Conservation (phyloP, 768 basidiomycete species). For the Trametopsis cervina region DNA sequence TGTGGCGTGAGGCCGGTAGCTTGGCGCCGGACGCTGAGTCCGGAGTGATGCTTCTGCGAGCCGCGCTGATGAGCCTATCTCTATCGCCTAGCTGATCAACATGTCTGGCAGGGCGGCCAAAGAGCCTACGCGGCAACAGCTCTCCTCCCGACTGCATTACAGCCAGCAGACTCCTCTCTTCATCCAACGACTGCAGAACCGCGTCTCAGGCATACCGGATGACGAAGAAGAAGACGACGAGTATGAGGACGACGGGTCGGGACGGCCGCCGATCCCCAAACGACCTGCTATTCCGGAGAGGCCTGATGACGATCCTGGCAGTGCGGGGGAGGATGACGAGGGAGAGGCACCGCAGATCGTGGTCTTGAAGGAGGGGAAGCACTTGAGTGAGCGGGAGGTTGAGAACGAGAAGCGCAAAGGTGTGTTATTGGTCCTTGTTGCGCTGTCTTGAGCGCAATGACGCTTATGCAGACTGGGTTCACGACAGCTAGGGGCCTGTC, state of each 20-base stretch:
- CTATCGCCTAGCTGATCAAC: conserved; percentile 60
- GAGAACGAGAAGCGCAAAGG: conserved; percentile 74
- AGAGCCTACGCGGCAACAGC: conserved; percentile 65
- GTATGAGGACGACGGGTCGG: conserved; percentile 61
- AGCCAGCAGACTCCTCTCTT: conserved; percentile 55
- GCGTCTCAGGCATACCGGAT: conserved; percentile 45
- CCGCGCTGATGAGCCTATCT: conserved; percentile 34
- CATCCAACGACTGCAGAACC: conserved; percentile 58
- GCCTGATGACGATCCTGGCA: conserved; percentile 62
- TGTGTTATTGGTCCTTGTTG: conserved; percentile 24
- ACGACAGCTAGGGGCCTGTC: conserved; percentile 52
- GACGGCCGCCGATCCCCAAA: conserved; percentile 66
- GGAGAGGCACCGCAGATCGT: conserved; percentile 89
- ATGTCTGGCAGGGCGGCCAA: conserved; percentile 24
- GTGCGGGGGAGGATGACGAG: conserved; percentile 51
- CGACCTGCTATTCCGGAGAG: conserved; percentile 68
- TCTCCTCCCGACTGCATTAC: conserved; percentile 66
- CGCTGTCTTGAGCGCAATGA: background rate
- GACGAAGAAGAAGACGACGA: conserved; percentile 37
- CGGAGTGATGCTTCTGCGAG: too few species aligned
- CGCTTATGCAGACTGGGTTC: background rate
- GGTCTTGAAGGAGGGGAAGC: conserved; percentile 83
- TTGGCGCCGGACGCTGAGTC: conserved; percentile 39
- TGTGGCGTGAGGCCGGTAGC: conserved; percentile 30
- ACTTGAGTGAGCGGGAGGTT: conserved; percentile 70